A percentile compares a stretch with the other conserved stretches of the same genome.
Conservation (phyloP, 2,329 filamentous ascomycete species). For the Zalaria sp. region DNA sequence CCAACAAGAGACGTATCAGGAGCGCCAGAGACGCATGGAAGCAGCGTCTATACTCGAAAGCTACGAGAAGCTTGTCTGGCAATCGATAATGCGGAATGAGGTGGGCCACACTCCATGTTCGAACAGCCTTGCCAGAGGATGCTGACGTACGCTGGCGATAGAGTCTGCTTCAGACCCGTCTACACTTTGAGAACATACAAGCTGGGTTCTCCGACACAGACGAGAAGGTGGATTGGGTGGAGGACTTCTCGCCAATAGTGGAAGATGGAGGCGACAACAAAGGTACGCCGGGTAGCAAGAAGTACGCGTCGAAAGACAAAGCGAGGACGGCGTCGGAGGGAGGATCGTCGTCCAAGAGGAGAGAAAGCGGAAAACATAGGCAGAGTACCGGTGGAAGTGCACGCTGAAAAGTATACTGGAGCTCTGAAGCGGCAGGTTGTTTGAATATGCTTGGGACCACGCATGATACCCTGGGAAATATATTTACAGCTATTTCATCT, state of each 20-base stretch:
- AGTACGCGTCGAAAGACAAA: background rate
- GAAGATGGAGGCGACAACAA: background rate
- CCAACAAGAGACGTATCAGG: conserved; percentile 4
- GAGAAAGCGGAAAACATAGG: background rate
- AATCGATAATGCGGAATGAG: conserved; percentile 5
- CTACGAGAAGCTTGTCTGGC: conserved; percentile 6
- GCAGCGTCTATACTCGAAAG: conserved; percentile 4
- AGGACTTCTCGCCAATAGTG: background rate
- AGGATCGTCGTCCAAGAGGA: background rate
- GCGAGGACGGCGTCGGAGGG: background rate
- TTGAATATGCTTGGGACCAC: background rate
- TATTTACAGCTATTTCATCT: too few relatives aligned
- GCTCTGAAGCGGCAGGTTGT: background rate
- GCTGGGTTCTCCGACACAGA: conserved; percentile 2
- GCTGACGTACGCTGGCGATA: background rate
- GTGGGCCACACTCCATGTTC: background rate
- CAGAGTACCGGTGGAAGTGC: background rate
- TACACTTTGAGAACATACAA: conserved; percentile 4
- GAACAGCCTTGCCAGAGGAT: background rate
- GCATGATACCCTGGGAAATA: background rate
- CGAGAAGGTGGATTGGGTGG: background rate
- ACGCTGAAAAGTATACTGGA: background rate
- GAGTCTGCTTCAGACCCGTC: conserved; percentile 5
- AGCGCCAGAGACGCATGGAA: conserved; percentile 3
- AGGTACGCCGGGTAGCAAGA: background rate